Base-by-base conservation (phyloP, 768 basidiomycete species). In the Roridomyces roridus region DNA sequence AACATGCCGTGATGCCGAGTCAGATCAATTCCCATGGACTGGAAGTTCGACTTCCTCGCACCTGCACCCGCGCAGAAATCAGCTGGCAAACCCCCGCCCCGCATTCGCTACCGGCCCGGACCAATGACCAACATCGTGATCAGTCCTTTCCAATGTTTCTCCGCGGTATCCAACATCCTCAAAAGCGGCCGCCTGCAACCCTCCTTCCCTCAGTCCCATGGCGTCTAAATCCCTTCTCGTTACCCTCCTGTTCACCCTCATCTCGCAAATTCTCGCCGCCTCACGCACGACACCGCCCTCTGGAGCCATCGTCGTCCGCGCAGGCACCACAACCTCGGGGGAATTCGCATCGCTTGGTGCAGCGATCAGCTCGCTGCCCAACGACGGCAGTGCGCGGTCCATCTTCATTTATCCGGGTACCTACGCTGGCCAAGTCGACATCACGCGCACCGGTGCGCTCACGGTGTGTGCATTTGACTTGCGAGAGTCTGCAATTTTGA, bases 371-470 rank as follows among this genome's bases (percentile, higher is more conserved):
- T 68, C 77, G 4, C 69, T 82, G 15, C 77, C 78, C 3, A 72
- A 76, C 46, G 78, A 78, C 59, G 68, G 67, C 43, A 72, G 75
- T 14, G 66, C 67, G 2, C 68, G 67, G 11, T 69, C 72, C 10
- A 78, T 82, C 44, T 82, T 82, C 67, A 76, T 82, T 20, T 82
- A 71, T 59, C 79, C 79, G 6, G 80, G 79, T 7, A 80, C 74
- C 4, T 82, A 82, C 54, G 68, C 62, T 26, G 80, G 76, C 43
- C 79, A 79, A 52, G 72, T 81, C 6, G 71, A 73, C 53, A 79
- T 83, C 48, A 77, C 77, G 11, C 77, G 81, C 39, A 46, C 70
- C 1, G 80, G 80, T 1, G 76, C 79, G 8, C 69, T 80, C 12
- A 79, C 76, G 2, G 80, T 77, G 51, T 7, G 14, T 20, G 5